A percentile compares a stretch with the other conserved stretches of the same genome.
phyloP scores from a whole-genome alignment of 495 filamentous ascomycete species.

The Extremus antarcticus region DNA sequence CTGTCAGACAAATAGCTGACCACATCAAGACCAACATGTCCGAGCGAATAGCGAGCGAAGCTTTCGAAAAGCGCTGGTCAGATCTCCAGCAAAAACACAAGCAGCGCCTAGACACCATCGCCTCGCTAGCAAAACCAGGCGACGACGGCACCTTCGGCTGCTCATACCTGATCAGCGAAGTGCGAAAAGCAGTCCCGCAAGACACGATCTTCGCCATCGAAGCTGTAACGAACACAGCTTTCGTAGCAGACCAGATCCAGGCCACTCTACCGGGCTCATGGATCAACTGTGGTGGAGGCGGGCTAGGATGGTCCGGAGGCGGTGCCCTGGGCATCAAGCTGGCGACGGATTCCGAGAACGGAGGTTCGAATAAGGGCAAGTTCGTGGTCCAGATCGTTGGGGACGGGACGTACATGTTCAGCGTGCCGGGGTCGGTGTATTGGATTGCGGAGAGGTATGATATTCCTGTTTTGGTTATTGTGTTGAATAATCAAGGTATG shows the following conservation, averaged over 20 bases:
- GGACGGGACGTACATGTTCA: slow-evolving; percentile 82
- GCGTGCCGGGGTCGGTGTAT: slow-evolving; percentile 80
- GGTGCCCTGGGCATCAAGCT: slow-evolving; percentile 77
- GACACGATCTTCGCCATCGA: slow-evolving; percentile 75
- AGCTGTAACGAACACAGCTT: slow-evolving; percentile 70
- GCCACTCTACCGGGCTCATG: slow-evolving; percentile 67
- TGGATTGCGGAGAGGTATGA: slow-evolving; percentile 83
- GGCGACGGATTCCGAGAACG: slow-evolving; percentile 52
- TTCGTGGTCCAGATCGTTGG: slow-evolving; percentile 92
- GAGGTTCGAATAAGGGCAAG: slow-evolving; percentile 41
- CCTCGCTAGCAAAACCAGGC: slow-evolving; percentile 41
- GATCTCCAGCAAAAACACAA: slow-evolving; percentile 49
- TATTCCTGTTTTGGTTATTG: slow-evolving; percentile 81
- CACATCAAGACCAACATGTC: slow-evolving; percentile 37
- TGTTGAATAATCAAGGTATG: slow-evolving; percentile 81
- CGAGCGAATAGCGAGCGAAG: slow-evolving; percentile 19
- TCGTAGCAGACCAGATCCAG: slow-evolving; percentile 73
- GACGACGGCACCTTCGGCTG: slow-evolving; percentile 57
- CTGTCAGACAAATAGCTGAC: slow-evolving; percentile 59
- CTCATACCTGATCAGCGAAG: slow-evolving; percentile 54
- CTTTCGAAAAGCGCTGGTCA: slow-evolving; percentile 39
- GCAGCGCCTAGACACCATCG: slow-evolving; percentile 48
- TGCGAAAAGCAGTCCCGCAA: slow-evolving; percentile 54
- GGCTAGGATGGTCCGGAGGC: slow-evolving; percentile 91
- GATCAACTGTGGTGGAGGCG: slow-evolving; percentile 92